Base-by-base conservation (phyloP, 1,284 basidiomycete genomes). In the Moniliophthora roreri region DNA sequence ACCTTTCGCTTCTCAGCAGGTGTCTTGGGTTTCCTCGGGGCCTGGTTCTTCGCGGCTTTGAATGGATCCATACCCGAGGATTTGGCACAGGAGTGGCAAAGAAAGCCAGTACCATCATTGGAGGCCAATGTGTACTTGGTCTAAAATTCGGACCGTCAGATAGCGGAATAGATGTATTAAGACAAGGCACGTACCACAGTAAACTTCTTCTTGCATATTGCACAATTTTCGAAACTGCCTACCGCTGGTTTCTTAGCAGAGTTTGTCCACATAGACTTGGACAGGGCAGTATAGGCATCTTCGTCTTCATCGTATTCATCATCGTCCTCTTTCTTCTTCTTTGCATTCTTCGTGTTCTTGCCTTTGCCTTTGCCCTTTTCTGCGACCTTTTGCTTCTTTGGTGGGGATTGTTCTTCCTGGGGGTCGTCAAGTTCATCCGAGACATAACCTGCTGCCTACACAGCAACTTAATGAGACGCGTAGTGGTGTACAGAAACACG, bases 191-290 rank as follows among this genome's bases (percentile, higher is more conserved):
- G 56, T 72, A 97, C 92, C 61, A 96, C 89, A 16, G 93, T 95
- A 67, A 98, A 98, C 61, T 87, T 82, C 54, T 88, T 87, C 50
- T 79, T 78, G 69, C 96, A 99, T 56, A 82, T 81, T 1, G 85
- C 89, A 63, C 96, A 99, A 15, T 80, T 75, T 62, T 88, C 87
- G 54, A 95, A 91, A 62, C 84, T 87, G 0, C 95, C 96, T 1
- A 89, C 78, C 1, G 84, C 75, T 2, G 89, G 90, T 55, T 88
- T 86, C 0, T 74, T 66, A 1, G 67, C 63, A 9, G 71, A 66
- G 32, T 67, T 73, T 23, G 73, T 70, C 68, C 76, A 76, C 65
- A 78, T 67, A 8, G 74, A 69, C 64, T 76, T 85, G 6, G 87
- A 84, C 21, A 87, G 67, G 2, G 84, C 81, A 11, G 74, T 85